Evolutionary conservation across 2,329 filamentous ascomycete genomes (phyloP).

Genomic region (Stagonosporopsis rhizophila): DNA sequence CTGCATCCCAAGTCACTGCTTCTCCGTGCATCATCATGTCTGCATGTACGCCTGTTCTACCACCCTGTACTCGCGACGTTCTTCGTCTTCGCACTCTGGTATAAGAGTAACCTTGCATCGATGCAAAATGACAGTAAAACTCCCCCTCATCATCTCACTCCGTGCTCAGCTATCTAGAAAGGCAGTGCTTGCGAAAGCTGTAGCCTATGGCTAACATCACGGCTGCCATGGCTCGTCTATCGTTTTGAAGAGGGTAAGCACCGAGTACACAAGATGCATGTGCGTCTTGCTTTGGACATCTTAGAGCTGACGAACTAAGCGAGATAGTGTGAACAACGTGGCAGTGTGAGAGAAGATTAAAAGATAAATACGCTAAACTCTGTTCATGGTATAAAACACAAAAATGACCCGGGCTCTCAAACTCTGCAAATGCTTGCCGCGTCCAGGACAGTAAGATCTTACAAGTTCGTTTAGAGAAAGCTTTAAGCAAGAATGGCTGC

Average conservation of each 20-base stretch:
- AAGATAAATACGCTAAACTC: background rate
- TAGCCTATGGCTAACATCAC: background rate
- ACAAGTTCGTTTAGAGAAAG: background rate
- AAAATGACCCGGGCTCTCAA: constrained; percentile 1
- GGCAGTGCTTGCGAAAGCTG: background rate
- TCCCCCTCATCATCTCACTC: constrained; percentile 4
- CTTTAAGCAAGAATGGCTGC: constrained; percentile 19
- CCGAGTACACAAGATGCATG: background rate
- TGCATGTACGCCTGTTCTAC: constrained; percentile 27
- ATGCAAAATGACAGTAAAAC: constrained; percentile 23
- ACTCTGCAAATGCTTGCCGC: background rate
- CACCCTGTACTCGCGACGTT: constrained; percentile 20
- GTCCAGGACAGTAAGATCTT: background rate
- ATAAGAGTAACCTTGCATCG: constrained; percentile 28
- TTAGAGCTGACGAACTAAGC: background rate
- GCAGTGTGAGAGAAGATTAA: background rate
- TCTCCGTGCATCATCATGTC: constrained; percentile 28
- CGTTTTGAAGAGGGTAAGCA: background rate
- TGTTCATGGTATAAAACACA: background rate
- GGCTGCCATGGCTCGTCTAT: background rate
- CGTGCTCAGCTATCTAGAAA: constrained; percentile 15
- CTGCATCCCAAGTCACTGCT: constrained; percentile 17
- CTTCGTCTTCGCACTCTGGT: constrained; percentile 15
- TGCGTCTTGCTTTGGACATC: background rate
- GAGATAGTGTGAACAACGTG: background rate